These are phyloP conservation scores for Echria macrotheca DNA, from an alignment of 495 filamentous ascomycete species.

Conservation along the genomic window DNA sequence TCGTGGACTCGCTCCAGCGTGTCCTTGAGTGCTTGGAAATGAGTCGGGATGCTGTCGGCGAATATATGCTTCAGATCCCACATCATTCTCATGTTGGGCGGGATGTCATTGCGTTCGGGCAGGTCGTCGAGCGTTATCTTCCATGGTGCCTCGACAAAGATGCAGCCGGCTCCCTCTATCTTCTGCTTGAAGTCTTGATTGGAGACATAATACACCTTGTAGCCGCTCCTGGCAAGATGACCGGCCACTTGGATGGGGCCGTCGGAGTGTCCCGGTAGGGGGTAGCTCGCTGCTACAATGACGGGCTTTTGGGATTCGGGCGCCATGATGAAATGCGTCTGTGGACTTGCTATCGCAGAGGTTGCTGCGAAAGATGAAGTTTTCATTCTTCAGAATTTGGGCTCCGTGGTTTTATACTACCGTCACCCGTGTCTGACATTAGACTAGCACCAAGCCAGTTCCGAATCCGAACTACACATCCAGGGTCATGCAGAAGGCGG, in stretches of 20 bases:
- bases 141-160: conserved; percentile 12
- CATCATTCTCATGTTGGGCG: background rate
- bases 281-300: conserved; percentile 9
- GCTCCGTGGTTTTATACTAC: too few relatives aligned
- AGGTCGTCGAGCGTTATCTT: background rate
- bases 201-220: conserved; percentile 26
- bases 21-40: conserved; percentile 19
- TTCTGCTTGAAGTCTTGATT: conserved; percentile 23
- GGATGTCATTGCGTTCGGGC: background rate
- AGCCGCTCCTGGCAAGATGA: conserved; percentile 27
- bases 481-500: too few relatives aligned
- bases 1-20: conserved; percentile 20
- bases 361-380: too few relatives aligned
- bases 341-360: too few relatives aligned
- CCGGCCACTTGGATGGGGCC: conserved; percentile 7
- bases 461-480: too few relatives aligned
- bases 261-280: conserved; percentile 11
- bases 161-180: conserved; percentile 8
- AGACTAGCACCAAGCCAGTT: too few relatives aligned
- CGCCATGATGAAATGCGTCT: too few relatives aligned
- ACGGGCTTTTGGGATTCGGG: too few relatives aligned
- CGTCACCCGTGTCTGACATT: too few relatives aligned
- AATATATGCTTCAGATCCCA: conserved; percentile 11
- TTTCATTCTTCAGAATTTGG: too few relatives aligned
- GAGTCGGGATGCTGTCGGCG: conserved; percentile 11